Evolutionary conservation across 495 filamentous ascomycete species (phyloP).

Genomic region (Tuber magnatum): DNA sequence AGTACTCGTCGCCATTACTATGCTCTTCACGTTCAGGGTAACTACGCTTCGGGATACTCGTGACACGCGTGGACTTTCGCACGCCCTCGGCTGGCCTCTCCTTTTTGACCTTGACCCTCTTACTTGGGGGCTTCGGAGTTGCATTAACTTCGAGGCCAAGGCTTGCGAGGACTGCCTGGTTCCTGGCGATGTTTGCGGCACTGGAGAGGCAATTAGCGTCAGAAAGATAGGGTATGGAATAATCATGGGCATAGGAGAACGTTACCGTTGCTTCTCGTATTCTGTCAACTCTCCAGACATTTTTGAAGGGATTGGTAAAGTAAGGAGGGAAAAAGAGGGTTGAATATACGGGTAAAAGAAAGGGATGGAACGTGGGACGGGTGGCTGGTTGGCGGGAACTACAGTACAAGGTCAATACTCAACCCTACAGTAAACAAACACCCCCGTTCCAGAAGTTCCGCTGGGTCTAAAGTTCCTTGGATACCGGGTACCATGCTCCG

Average conservation of each 20-base stretch:
- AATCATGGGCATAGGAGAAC: neutral
- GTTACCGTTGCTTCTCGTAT: neutral
- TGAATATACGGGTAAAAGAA: neutral
- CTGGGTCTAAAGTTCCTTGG: neutral
- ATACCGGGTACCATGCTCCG: neutral
- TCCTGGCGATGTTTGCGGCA: constrained; percentile 27
- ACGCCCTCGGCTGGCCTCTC: neutral
- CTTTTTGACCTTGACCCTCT: constrained; percentile 16
- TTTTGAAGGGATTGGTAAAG: neutral
- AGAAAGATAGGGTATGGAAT: neutral
- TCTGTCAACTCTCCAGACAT: neutral
- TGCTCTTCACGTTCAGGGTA: constrained; percentile 9
- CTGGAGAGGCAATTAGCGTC: constrained; percentile 6
- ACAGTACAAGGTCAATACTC: constrained; percentile 1
- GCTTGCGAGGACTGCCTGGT: constrained; percentile 20
- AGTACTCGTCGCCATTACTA: neutral
- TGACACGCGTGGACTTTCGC: constrained; percentile 28
- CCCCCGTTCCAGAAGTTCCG: neutral
- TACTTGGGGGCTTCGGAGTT: neutral
- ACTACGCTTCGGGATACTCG: neutral
- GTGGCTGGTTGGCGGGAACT: neutral
- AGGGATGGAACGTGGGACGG: neutral
- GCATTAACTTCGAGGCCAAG: constrained; percentile 28
- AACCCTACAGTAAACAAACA: neutral
- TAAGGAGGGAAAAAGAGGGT: neutral